Percentiles rank a stretch among this genome's conserved stretches.
phyloP scores from a whole-genome alignment of 2,329 filamentous ascomycete genomes.

The Monosporascus sp. region DNA sequence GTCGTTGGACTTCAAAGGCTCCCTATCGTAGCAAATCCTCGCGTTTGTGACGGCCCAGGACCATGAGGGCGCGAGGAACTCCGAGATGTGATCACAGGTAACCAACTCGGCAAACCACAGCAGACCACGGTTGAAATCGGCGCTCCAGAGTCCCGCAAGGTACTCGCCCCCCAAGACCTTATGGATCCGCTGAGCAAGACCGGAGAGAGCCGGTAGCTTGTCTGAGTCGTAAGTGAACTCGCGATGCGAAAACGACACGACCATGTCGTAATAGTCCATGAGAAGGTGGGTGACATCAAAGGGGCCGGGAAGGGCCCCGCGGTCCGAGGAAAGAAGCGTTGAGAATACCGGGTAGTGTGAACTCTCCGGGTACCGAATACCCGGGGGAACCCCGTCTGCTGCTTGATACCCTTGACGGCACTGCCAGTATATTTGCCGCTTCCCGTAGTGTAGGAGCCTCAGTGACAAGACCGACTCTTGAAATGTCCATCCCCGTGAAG shows the following conservation, averaged over 20 bases:
- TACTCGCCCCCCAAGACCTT: no score
- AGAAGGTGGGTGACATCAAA: not conserved
- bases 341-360: no score
- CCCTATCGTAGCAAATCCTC: no score
- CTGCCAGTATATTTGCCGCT: conserved; percentile 4
- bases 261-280: not conserved
- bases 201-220: conserved; percentile 3
- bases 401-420: not conserved
- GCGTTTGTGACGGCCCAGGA: conserved; percentile 3
- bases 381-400: not conserved
- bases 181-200: conserved; percentile 1
- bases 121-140: no score
- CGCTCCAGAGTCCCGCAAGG: no score
- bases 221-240: not conserved
- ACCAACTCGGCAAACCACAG: no score
- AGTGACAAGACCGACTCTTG: conserved; percentile 4
- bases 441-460: conserved; percentile 1
- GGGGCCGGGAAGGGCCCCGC: no score
- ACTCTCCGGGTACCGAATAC: not conserved
- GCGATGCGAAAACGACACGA: not conserved
- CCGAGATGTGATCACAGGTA: no score
- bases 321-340: no score
- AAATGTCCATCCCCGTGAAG: conserved; percentile 2
- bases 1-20: no score
- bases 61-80: conserved; percentile 3